Base-by-base conservation (phyloP, 1,139 yeast species). In the Kodamaea alishanica region DNA sequence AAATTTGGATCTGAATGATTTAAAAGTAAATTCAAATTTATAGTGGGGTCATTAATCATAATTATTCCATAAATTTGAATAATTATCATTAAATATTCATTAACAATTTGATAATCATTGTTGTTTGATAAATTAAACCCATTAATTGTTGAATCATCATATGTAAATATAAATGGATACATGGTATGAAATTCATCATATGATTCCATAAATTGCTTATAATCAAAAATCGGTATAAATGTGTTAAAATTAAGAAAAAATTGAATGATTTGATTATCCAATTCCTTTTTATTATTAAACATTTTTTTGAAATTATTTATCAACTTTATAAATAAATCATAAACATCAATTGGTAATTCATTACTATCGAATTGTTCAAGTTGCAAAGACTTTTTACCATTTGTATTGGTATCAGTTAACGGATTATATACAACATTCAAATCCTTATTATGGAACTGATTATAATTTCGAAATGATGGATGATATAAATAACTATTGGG, bases 151-250 rank as follows among this genome's bases (percentile, higher is more conserved):
- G 75, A 69, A 48, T 72, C 76, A 41, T 70, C 75, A 43, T 71
- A 71, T 1, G 76, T 71, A 50, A 71, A 72, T 56, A 72, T 70
- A 43, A 71, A 72, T 9, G 77, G 77, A 49, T 75, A 77, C 70
- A 75, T 75, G 38, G 78, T 76, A 48, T 75, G 77, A 51, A 77
- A 75, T 4, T 73, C 76, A 40, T 77, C 77, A 47, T 80, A 80
- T 38, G 71, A 68, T 48, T 71, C 74, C 72, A 78, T 79, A 50
- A 80, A 79, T 31, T 67, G 58, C 35, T 70, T 72, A 48, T 75
- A 79, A 51, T 79, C 84, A 45, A 80, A 70, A n/a, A 80, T 75
- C 8, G 85, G 85, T 24, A 80, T 70, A 44, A 79, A 67, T 15
- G 72, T 67, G 54, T 80, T 80, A 52, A 77, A 73, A 48, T 77